phyloP scores from a whole-genome alignment of 2,329 filamentous ascomycete species.

The Arthrobotrys pseudoclavata region DNA sequence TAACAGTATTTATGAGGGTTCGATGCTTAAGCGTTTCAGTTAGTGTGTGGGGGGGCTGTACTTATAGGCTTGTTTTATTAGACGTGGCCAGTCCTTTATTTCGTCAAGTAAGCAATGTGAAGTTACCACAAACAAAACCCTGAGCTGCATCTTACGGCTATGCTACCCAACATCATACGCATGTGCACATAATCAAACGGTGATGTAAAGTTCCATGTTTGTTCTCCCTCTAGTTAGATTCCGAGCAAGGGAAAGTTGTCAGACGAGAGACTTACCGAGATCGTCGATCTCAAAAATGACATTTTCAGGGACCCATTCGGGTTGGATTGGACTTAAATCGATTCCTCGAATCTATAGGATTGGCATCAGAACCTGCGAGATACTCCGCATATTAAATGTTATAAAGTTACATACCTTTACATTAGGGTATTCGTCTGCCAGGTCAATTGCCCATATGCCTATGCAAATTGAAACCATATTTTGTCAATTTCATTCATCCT shows the following conservation, averaged over 20 bases:
- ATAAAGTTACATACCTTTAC: conserved; percentile 25
- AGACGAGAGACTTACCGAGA: conserved; percentile 65
- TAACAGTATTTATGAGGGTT: conserved; percentile 29
- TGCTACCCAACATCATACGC: conserved; percentile 58
- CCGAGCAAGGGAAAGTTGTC: not conserved
- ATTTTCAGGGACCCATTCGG: conserved; percentile 71
- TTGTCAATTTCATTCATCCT: not conserved
- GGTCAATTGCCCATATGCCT: conserved; percentile 60
- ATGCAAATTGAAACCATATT: not conserved
- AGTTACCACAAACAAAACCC: not conserved
- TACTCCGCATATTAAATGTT: not conserved
- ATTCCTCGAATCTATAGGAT: conserved; percentile 64
- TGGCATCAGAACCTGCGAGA: not conserved
- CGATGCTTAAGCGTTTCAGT: not conserved
- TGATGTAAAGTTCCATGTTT: conserved; percentile 53
- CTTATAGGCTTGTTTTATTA: conserved; percentile 59
- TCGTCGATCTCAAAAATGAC: conserved; percentile 76
- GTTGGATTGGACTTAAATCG: conserved; percentile 65
- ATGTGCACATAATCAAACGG: conserved; percentile 55
- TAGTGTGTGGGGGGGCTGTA: not conserved
- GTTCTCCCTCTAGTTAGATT: conserved; percentile 25
- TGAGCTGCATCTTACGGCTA: conserved; percentile 37
- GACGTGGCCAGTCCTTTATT: conserved; percentile 44
- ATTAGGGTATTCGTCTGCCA: conserved; percentile 54
- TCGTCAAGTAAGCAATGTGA: not conserved